These are phyloP conservation scores for Gnomoniopsis sp. DNA, from an alignment of 2,329 filamentous ascomycete genomes.

Conservation along the genomic window DNA sequence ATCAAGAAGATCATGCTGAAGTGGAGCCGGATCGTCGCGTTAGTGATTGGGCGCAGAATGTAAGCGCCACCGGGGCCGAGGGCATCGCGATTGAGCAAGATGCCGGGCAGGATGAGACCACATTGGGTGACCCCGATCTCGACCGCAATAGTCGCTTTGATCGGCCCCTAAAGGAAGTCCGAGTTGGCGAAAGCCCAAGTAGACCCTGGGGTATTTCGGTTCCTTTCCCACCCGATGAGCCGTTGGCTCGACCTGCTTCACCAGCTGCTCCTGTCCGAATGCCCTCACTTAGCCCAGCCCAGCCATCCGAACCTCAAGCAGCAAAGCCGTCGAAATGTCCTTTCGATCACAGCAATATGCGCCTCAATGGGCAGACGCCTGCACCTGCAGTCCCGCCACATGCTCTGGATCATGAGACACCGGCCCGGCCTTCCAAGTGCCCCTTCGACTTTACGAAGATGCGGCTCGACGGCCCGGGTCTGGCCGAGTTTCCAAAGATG, in stretches of 20 bases:
- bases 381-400: constrained; percentile 54
- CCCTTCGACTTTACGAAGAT: constrained; percentile 46
- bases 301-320: constrained; percentile 11
- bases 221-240: constrained; percentile 31
- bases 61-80: constrained; percentile 53
- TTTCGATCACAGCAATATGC: constrained; percentile 39
- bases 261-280: constrained; percentile 56
- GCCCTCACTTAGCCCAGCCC: constrained; percentile 33
- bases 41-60: constrained; percentile 79
- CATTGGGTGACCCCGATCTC: constrained; percentile 44
- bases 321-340: constrained; percentile 49
- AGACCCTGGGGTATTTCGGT: constrained; percentile 90
- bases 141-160: constrained; percentile 75
- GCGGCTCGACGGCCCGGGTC: constrained; percentile 12
- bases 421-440: constrained; percentile 43
- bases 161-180: constrained; percentile 78
- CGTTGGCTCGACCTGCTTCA: constrained; percentile 51
- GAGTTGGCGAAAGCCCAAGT: constrained; percentile 91
- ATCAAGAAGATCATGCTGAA: constrained; percentile 39
- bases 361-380: constrained; percentile 32
- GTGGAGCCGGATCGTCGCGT: constrained; percentile 66
- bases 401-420: constrained; percentile 24
- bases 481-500: constrained; percentile 16
- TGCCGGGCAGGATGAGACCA: constrained; percentile 36
- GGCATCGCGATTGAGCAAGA: constrained; percentile 24